A percentile compares a stretch with the other conserved stretches of the same genome.
These are phyloP conservation scores for Orbilia javanica DNA, from an alignment of 2,329 filamentous ascomycete species.

Conservation along the genomic window DNA sequence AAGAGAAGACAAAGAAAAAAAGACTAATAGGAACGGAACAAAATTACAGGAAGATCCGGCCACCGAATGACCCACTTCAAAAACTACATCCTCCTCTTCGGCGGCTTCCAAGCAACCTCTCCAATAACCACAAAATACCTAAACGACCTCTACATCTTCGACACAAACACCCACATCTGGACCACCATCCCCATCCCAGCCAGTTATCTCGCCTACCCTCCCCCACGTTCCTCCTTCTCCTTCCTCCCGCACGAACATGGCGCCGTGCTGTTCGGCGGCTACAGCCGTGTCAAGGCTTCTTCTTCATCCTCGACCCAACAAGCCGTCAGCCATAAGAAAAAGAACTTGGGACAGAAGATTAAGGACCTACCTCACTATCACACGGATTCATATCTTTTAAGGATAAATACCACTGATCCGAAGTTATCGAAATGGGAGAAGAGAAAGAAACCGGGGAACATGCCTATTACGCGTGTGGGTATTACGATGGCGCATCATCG, in stretches of 20 bases:
- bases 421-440: constrained; percentile 77
- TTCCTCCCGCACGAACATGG: constrained; percentile 90
- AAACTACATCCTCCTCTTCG: constrained; percentile 94
- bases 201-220: constrained; percentile 79
- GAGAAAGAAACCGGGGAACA: constrained; percentile 90
- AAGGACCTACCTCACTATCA: constrained; percentile 87
- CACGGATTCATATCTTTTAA: constrained; percentile 93
- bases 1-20: constrained; percentile 71
- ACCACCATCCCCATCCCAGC: constrained; percentile 80
- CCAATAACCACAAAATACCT: constrained; percentile 90
- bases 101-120: constrained; percentile 96
- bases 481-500: constrained; percentile 95
- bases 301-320: constrained; percentile 63
- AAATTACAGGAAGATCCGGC: constrained; percentile 82
- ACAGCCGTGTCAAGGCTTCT: constrained; percentile 86
- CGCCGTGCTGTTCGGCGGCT: constrained; percentile 91
- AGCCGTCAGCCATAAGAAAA: constrained; percentile 29
- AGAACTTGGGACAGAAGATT: constrained; percentile 38
- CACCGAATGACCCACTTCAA: constrained; percentile 89
- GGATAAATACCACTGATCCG: constrained; percentile 69
- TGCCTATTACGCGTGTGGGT: constrained; percentile 83
- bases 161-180: constrained; percentile 89
- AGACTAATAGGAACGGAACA: neutral
- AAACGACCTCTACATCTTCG: constrained; percentile 94
- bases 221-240: constrained; percentile 90